phyloP scores from a whole-genome alignment of 75 land plant species.

The Sequoiadendron giganteum region DNA sequence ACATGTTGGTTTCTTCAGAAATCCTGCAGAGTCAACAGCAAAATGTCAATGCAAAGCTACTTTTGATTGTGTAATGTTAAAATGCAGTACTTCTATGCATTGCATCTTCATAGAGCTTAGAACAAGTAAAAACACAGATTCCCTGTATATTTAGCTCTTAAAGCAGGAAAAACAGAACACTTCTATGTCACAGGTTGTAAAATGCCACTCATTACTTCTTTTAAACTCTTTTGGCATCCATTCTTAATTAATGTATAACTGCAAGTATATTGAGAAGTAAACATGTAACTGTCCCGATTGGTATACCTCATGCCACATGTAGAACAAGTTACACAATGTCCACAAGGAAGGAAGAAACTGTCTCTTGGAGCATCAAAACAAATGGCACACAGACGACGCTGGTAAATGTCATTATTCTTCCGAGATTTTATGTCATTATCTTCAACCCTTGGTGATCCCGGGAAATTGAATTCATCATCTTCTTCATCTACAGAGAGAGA shows the following conservation, averaged over 20 bases:
- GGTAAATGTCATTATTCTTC: background rate
- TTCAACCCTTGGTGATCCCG: constrained; percentile 26
- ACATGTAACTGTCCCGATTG: background rate
- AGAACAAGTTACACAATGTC: constrained; percentile 70
- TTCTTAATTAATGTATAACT: background rate
- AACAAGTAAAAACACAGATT: background rate
- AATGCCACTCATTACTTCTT: background rate
- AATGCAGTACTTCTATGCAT: background rate
- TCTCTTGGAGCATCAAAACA: constrained; percentile 73
- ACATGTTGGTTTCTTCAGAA: constrained; percentile 38
- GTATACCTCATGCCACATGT: constrained; percentile 60
- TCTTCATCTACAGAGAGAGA: constrained; percentile 53
- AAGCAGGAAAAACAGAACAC: background rate
- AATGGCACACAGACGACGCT: constrained; percentile 47
- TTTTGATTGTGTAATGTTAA: background rate
- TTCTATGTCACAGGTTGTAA: background rate
- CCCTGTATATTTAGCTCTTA: background rate
- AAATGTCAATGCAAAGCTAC: background rate
- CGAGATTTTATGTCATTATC: constrained; percentile 12
- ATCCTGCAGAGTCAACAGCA: constrained; percentile 32
- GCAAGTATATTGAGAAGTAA: background rate
- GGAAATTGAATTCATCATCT: constrained; percentile 17
- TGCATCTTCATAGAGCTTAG: background rate
- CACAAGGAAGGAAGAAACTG: constrained; percentile 80
- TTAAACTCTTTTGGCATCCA: background rate